Base-by-base conservation (phyloP, 2,329 filamentous ascomycete genomes). In the Verticillium dahliae region DNA sequence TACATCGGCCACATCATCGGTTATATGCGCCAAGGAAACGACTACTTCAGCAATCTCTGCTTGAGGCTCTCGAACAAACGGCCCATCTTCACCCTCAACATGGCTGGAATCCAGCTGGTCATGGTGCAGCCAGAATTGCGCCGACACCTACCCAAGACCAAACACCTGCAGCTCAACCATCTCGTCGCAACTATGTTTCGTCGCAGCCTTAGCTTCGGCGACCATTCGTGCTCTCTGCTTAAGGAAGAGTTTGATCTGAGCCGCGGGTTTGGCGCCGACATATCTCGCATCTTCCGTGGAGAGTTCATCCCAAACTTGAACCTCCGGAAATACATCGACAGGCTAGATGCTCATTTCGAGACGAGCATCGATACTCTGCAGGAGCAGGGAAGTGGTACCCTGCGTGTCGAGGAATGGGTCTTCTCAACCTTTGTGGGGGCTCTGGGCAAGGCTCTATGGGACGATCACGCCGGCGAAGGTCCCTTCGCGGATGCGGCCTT, bases 381-480 rank as follows among this genome's bases (percentile, higher is more conserved):
- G 3, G 27, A 34, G 15, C 15, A 31, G 11, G 7, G 5, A 57
- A n/a, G 9, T 6, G n/a, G 27, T 27, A 34, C 55, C 2, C 52
- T 64, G 27, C 50, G 58, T n/a, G 7, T 64, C 35, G 62, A 62
- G 55, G 58, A 64, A 39, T 64, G 62, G 61, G 45, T 64, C 41
- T 64, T 64, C 58, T 58, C 57, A 22, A 56, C 33, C 15, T 22
- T 64, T 1, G 58, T 64, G 2, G 62, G 62, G 11, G 50, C 62
- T 9, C 52, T 64, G 4, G 62, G 62, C 6, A 62, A 61, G 35
- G 52, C 56, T 10, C 50, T 64, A 14, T 64, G 62, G 61, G 62
- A 61, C 52, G 59, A 38, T 2, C 27, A 57, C 11, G 45, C 50
- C 22, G n/a, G 38, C n/a, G 60, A 61, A 9, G 58, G 60, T 22